These are phyloP conservation scores for Persicaria maculosa DNA, from an alignment of 148 eudicot species.

Conservation along the genomic window DNA sequence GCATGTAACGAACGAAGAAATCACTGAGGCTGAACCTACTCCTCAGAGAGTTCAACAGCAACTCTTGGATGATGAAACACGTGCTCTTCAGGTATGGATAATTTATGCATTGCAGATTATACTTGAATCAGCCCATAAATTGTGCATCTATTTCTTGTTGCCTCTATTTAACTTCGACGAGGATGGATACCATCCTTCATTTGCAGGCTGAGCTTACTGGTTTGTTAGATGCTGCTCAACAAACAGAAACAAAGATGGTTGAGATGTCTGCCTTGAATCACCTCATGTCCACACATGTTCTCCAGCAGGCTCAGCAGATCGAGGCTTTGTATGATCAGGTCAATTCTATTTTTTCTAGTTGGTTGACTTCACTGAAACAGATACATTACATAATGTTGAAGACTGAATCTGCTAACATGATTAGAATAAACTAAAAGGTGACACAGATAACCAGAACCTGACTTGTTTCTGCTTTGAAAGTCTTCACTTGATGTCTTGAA, in stretches of 20 bases:
- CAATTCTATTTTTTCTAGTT: slow-evolving; percentile 9
- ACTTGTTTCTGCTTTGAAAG: not conserved
- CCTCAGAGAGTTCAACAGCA: slow-evolving; percentile 73
- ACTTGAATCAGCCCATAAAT: not conserved
- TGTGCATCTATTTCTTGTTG: not conserved
- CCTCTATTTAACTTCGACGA: not conserved
- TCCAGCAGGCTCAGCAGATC: slow-evolving; percentile 87
- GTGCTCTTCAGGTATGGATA: slow-evolving; percentile 72
- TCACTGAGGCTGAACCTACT: slow-evolving; percentile 43
- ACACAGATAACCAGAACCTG: too few species aligned
- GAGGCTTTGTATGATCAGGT: slow-evolving; percentile 94
- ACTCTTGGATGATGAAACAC: slow-evolving; percentile 87
- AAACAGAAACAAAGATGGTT: slow-evolving; percentile 92
- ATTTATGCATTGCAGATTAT: slow-evolving; percentile 4
- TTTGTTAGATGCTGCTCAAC: slow-evolving; percentile 83
- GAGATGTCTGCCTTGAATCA: slow-evolving; percentile 97
- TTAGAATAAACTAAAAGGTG: too few species aligned
- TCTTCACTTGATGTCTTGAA: not conserved
- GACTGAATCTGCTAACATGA: too few species aligned
- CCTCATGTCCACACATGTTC: slow-evolving; percentile 93
- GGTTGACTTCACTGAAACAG: not conserved
- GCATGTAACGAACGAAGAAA: slow-evolving; percentile 34
- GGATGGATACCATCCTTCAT: not conserved
- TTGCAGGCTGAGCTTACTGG: slow-evolving; percentile 67
- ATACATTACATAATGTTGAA: not conserved